These are phyloP conservation scores for Trichophyton equinum DNA, from an alignment of 2,329 filamentous ascomycete genomes.

Conservation along the genomic window DNA sequence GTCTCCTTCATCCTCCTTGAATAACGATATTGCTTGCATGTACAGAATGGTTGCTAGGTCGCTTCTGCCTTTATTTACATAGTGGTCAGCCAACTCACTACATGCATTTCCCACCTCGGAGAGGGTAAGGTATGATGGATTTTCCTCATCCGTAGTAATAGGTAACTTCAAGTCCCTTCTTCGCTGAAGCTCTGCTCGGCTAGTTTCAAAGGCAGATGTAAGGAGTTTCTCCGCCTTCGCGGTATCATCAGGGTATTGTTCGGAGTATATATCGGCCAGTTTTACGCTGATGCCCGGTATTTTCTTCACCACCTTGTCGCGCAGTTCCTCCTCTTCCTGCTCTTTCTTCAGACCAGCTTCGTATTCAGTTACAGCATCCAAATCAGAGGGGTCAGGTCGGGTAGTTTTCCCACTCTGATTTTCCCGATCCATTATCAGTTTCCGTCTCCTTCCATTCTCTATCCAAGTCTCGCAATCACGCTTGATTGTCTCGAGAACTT, in stretches of 20 bases:
- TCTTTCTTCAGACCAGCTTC: conserved; percentile 15
- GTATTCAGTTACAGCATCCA: conserved; percentile 11
- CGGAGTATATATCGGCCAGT: conserved; percentile 69
- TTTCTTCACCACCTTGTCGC: conserved; percentile 45
- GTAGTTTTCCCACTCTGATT: conserved; percentile 8
- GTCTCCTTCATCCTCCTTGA: conserved; percentile 33
- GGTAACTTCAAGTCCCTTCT: conserved; percentile 56
- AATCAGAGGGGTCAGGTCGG: conserved; percentile 8
- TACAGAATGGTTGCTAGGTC: conserved; percentile 77
- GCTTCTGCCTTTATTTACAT: conserved; percentile 59
- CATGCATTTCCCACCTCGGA: conserved; percentile 26
- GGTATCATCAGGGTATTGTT: conserved; percentile 59
- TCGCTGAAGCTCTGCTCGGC: conserved; percentile 59
- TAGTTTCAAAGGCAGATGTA: conserved; percentile 68
- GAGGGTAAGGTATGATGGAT: conserved; percentile 27
- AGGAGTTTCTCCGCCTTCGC: conserved; percentile 64
- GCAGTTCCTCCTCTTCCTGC: conserved; percentile 33
- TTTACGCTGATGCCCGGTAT: conserved; percentile 68
- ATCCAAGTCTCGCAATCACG: conserved; percentile 47
- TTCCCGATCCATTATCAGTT: conserved; percentile 14
- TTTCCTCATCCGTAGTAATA: conserved; percentile 39
- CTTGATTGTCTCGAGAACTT: conserved; percentile 66
- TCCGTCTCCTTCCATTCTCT: conserved; percentile 17
- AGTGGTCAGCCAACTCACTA: conserved; percentile 60
- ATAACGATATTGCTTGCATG: conserved; percentile 66